Base-by-base conservation (phyloP, 1,284 basidiomycete genomes). In the Ustilago loliicola region DNA sequence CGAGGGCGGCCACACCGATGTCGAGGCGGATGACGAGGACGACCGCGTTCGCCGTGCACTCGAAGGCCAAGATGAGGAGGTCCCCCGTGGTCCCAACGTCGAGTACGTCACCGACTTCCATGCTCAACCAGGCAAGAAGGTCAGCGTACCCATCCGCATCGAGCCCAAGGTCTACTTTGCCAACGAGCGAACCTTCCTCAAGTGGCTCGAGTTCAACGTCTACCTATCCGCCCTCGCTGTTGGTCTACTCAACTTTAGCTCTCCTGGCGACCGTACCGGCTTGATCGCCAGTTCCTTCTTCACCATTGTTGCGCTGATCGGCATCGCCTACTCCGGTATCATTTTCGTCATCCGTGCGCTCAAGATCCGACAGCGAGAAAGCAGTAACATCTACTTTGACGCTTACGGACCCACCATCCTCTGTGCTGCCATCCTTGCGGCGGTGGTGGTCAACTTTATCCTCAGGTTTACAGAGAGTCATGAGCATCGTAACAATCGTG, bases 151-250 rank as follows among this genome's bases (percentile, higher is more conserved):
- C 38, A 92, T 99, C 36, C 91, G 96, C 59, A 91, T 99, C 65
- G 96, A 99, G 88, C 96, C 96, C 40, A 99, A 99, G 88, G 95
- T 97, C 8, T 97, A 97, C 86, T 99, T 98, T 86, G 96, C 96
- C 3, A 93, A 94, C 53, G 96, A 98, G 87, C 89, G 95, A 67
- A 96, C 94, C n/a, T 79, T 80, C 57, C 61, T 80, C 73, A 83
- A 87, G 71, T 99, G 96, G 96, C 89, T 97, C 55, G 92, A 96
- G 86, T 95, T 94, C 82, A 91, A 93, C 1, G 93, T 98, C 69
- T 79, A 85, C 62, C 70, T 86, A 30, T 81, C 80, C 4, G 83
- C 85, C 15, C 80, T 86, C 13, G 87, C 87, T 9, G 84, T 87
- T 1, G 85, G 85, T 34, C 69, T 87, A 61, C 72, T 98, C 77